Conservation (phyloP, 441 rosid species). For the Euphorbia corollata region DNA sequence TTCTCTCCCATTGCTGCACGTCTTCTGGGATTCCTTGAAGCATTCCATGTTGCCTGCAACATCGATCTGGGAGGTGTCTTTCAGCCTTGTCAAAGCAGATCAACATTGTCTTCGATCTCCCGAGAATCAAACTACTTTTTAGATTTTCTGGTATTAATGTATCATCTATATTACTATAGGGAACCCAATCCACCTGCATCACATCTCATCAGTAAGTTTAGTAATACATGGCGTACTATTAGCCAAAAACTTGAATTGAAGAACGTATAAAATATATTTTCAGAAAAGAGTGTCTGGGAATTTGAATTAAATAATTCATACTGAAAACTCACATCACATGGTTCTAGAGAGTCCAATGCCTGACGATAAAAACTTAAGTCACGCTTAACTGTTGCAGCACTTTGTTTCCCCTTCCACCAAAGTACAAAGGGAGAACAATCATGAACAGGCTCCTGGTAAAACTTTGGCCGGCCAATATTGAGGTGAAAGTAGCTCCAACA, state of each 20-base stretch:
- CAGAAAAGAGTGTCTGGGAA: background rate
- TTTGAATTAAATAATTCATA: background rate
- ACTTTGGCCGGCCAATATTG: slow-evolving; percentile 57
- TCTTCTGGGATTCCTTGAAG: slow-evolving; percentile 53
- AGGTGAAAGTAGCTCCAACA: slow-evolving; percentile 80
- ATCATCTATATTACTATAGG: slow-evolving; percentile 39
- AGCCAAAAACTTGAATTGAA: background rate
- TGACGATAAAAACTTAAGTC: slow-evolving; percentile 53
- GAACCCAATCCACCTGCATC: slow-evolving; percentile 54
- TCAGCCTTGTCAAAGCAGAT: slow-evolving; percentile 69
- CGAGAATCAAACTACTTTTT: slow-evolving; percentile 38
- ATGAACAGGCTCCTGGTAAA: slow-evolving; percentile 31
- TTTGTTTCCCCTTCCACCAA: slow-evolving; percentile 71
- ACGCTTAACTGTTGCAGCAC: slow-evolving; percentile 51
- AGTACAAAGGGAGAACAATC: slow-evolving; percentile 57
- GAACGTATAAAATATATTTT: background rate
- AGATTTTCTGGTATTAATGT: slow-evolving; percentile 41
- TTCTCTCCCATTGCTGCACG: slow-evolving; percentile 44
- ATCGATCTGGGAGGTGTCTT: slow-evolving; percentile 70
- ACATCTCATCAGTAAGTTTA: slow-evolving; percentile 1
- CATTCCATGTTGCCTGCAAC: slow-evolving; percentile 59
- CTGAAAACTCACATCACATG: slow-evolving; percentile 36
- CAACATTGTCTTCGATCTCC: slow-evolving; percentile 59
- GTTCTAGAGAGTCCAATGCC: slow-evolving; percentile 51
- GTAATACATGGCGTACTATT: background rate